Evolutionary conservation across 371 early-diverging fungal species (phyloP), one percentile per base, ranked within the genome.

Genomic region (Blakeslea trispora): DNA sequence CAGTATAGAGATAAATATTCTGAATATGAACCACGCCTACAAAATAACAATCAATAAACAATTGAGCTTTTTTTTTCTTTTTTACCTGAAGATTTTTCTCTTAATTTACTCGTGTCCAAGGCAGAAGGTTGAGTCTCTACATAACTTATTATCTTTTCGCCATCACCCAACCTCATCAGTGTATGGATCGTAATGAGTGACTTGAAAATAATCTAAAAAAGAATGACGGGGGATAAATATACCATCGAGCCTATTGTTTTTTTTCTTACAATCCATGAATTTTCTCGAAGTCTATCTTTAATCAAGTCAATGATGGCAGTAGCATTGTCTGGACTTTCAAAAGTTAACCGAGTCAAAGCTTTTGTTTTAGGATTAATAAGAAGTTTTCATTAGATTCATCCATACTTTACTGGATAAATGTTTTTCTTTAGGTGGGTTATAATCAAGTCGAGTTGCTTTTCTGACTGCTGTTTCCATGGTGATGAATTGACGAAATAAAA

Each of bases 151-250:
- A 89, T 81, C 11, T 82, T 75, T 31, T 89, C 86, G 6, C 87
- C 86, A 37, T 86, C 83, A 22, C 92, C 92, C 57, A 93, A 87
- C 23, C 90, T 80, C 72, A 94, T 84, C 62, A 96, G 71, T 23
- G 91, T 85, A 64, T 96, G 97, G 18, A 93, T 75, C 31, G 93
- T 79, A 50, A 93, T 85, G 42, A 96, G 79, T 0, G 92, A 82
- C 68, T 96, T 96, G 80, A 94, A 92, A 4, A 87, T 89, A n/a
- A 91, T 86, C 94, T 93, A n/a, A n/a, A n/a, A n/a, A n/a, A n/a
- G n/a, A n/a, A n/a, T n/a, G n/a, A n/a, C n/a, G n/a, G n/a, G n/a
- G n/a, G n/a, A n/a, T n/a, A n/a, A n/a, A n/a, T n/a, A n/a, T n/a
- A n/a, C n/a, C n/a, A n/a, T n/a, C 50, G 17, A 48, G 34, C 22